Evolutionary conservation across 179 eudicot species (phyloP).

Genomic region (Sideroxylon spinosum): DNA sequence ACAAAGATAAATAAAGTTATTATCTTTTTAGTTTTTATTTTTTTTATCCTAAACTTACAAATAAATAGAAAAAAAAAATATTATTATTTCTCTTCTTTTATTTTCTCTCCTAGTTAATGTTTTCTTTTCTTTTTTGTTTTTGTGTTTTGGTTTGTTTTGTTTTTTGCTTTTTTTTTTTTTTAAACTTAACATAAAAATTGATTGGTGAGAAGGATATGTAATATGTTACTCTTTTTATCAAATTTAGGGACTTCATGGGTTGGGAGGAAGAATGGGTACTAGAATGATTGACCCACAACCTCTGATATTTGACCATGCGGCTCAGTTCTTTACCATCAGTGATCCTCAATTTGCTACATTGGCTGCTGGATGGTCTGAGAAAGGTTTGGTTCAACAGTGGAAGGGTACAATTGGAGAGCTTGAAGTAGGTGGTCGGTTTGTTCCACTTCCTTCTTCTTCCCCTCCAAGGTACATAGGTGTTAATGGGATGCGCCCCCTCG

Average conservation of each 20-base stretch:
- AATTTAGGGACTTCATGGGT: constrained; percentile 79
- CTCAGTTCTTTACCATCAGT: constrained; percentile 83
- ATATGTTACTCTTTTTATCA: constrained; percentile 8
- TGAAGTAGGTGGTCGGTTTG: constrained; percentile 67
- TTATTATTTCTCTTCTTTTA: too few relatives aligned
- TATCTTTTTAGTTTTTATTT: too few relatives aligned
- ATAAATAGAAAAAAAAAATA: too few relatives aligned
- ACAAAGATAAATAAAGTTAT: too few relatives aligned
- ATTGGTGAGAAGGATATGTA: neutral
- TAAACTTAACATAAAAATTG: neutral
- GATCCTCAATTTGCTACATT: constrained; percentile 63
- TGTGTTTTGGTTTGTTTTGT: too few relatives aligned
- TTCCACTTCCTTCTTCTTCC: constrained; percentile 50
- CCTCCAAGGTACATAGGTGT: constrained; percentile 69
- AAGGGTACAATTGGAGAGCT: constrained; percentile 76
- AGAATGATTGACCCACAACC: constrained; percentile 62
- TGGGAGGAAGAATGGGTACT: constrained; percentile 99
- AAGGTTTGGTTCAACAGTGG: constrained; percentile 73
- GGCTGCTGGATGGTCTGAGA: constrained; percentile 66
- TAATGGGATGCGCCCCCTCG: constrained; percentile 87
- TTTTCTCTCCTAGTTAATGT: too few relatives aligned
- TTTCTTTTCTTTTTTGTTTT: too few relatives aligned
- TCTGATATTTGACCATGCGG: constrained; percentile 82
- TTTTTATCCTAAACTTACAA: too few relatives aligned
- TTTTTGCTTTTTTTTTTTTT: neutral